Percentiles rank a stretch among this genome's conserved stretches.
Conservation (phyloP, 441 rosid species). For the Codiaeum variegatum region DNA sequence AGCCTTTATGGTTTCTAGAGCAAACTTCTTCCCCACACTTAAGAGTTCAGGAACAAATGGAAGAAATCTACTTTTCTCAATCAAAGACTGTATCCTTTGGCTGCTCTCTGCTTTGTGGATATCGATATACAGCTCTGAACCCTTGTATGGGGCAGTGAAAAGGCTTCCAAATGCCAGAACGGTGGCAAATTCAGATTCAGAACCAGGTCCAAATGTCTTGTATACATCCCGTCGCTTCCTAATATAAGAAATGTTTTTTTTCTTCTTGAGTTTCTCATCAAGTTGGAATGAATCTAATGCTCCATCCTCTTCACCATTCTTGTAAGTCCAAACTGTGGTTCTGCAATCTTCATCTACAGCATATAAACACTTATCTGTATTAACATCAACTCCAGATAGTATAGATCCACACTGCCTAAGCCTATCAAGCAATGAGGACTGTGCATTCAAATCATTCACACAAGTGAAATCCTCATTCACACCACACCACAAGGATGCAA, state of each 20-base stretch:
- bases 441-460: conserved; percentile 28
- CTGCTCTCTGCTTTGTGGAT: conserved; percentile 38
- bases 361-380: conserved; percentile 54
- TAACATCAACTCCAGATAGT: conserved; percentile 60
- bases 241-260: conserved; percentile 54
- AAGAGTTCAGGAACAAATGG: conserved; percentile 74
- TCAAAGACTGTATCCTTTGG: conserved; percentile 49
- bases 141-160: conserved; percentile 77
- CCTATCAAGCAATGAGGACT: conserved; percentile 36
- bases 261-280: conserved; percentile 73
- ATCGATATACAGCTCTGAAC: conserved; percentile 63
- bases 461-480: conserved; percentile 47
- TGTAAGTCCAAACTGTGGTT: conserved; percentile 77
- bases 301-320: conserved; percentile 48
- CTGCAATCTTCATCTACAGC: conserved; percentile 79
- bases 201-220: conserved; percentile 62
- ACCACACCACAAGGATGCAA: conserved; percentile 63
- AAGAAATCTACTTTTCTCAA: conserved; percentile 55
- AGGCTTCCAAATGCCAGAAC: conserved; percentile 84
- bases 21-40: conserved; percentile 57
- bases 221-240: conserved; percentile 66
- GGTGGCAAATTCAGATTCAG: conserved; percentile 54
- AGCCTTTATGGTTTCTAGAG: conserved; percentile 45
- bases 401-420: conserved; percentile 61
- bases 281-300: conserved; percentile 69